Base-by-base conservation (phyloP, 768 basidiomycete species). In the Peribolospora kevripleyi region DNA sequence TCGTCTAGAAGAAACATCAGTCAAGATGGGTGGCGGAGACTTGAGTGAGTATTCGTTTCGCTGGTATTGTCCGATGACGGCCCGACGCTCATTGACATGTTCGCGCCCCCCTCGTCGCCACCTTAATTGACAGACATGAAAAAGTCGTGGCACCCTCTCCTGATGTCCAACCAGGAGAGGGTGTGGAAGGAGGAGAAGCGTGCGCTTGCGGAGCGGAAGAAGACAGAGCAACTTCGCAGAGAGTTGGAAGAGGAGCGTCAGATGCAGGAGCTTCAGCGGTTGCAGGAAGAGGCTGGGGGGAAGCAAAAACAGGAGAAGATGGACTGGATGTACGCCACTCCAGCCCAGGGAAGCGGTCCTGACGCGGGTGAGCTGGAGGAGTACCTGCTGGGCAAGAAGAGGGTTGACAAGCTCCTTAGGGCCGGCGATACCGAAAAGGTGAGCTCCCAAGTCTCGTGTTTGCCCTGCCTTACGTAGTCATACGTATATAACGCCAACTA, bases 311-410 rank as follows among this genome's bases (percentile, higher is more conserved):
- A 81, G 52, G 90, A 95, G 69, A 87, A 87, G 65, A 67, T 98
- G 51, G 93, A 98, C 66, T 98, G 93, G 93, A 91, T 98, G 86
- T 98, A 97, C 70, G 73, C 91, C n/a, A 93, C 91, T 2, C 93
- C 93, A 4, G 85, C 87, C 1, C 80, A 82, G 3, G 90, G 90
- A n/a, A 80, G 74, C 58, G 81, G 71, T 53, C 77, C 82, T 61
- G 88, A 87, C 64, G 67, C 81, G 41, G 91, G 87, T 61, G 91
- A 97, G 58, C 68, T 97, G 61, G 93, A 98, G 70, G 87, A 90
- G 62, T 98, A 98, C 67, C 70, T 98, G 1, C 74, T 98, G 40
- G 93, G 93, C 37, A 97, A 95, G 76, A 93, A 90, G 70, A 72
- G 93, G 57, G 91, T 98, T 2, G 93, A 98, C 67, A 88, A 95